Conservation (phyloP, 495 filamentous ascomycete species). For the Apodospora peruviana region DNA sequence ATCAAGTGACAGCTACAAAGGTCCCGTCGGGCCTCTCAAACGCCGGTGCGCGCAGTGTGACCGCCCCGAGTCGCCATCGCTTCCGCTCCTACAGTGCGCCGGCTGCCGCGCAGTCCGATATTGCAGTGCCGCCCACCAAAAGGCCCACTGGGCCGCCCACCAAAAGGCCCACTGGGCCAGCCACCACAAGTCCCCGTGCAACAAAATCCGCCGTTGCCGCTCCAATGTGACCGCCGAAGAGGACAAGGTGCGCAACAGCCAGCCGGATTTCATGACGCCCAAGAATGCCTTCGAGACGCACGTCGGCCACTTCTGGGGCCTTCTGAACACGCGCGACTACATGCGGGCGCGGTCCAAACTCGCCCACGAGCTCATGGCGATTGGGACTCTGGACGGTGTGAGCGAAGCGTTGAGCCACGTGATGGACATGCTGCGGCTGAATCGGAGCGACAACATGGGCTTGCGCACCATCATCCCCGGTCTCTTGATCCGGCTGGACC, state of each 20-base stretch:
- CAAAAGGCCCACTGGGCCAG: too few relatives aligned
- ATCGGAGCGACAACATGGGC: neutral
- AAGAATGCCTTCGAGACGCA: neutral
- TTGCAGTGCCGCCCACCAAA: too few relatives aligned
- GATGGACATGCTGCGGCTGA: neutral
- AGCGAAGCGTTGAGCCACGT: neutral
- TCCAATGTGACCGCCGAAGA: conserved; percentile 27
- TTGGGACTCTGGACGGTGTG: neutral
- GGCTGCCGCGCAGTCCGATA: too few relatives aligned
- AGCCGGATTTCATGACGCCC: neutral
- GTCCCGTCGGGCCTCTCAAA: too few relatives aligned
- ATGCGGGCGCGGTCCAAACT: neutral
- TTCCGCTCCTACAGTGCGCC: too few relatives aligned
- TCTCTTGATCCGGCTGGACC: neutral
- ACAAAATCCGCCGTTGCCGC: conserved; percentile 24
- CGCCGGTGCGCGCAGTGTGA: too few relatives aligned
- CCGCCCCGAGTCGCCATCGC: too few relatives aligned
- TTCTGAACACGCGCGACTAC: neutral
- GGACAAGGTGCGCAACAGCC: conserved; percentile 21
- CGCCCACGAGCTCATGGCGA: neutral
- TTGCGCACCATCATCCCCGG: neutral
- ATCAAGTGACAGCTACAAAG: too few relatives aligned
- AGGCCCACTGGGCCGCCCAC: too few relatives aligned
- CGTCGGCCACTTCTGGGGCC: neutral
- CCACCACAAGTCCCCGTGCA: conserved; percentile 45